These are phyloP conservation scores for Xerocomellus chrysenteron DNA, from an alignment of 768 basidiomycete species.

Conservation along the genomic window DNA sequence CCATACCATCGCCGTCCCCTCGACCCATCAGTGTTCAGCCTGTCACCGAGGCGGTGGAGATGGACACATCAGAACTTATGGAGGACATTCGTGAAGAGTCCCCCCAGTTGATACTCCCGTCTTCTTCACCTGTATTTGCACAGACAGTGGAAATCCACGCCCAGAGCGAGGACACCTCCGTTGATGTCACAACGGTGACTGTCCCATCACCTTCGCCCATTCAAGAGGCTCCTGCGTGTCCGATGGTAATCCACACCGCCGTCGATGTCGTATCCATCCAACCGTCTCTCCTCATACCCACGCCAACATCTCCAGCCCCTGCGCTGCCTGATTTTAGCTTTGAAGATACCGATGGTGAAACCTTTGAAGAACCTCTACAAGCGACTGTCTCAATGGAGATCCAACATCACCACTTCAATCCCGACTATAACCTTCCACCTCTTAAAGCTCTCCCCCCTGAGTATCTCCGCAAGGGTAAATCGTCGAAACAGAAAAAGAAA, in stretches of 20 bases:
- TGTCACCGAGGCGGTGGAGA: constrained; percentile 9
- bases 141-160: background rate
- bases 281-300: constrained; percentile 35
- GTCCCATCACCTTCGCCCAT: background rate
- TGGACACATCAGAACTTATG: constrained; percentile 17
- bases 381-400: constrained; percentile 15
- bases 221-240: constrained; percentile 4
- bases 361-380: constrained; percentile 17
- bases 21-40: constrained; percentile 2
- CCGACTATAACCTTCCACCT: constrained; percentile 54
- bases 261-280: constrained; percentile 29
- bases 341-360: constrained; percentile 29
- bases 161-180: background rate
- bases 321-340: constrained; percentile 34
- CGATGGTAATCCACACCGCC: constrained; percentile 26
- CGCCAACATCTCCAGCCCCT: constrained; percentile 35
- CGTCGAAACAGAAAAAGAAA: constrained; percentile 50
- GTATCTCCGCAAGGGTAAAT: constrained; percentile 49
- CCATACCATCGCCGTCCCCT: constrained; percentile 8
- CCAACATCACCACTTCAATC: constrained; percentile 41
- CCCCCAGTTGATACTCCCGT: constrained; percentile 23
- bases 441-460: constrained; percentile 55
- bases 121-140: constrained; percentile 19
- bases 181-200: background rate
- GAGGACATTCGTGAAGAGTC: constrained; percentile 24